Percentiles rank a stretch among this genome's conserved stretches.
Evolutionary conservation across 345 rosid genomes (phyloP).

Genomic region (Euclidium syriacum): DNA sequence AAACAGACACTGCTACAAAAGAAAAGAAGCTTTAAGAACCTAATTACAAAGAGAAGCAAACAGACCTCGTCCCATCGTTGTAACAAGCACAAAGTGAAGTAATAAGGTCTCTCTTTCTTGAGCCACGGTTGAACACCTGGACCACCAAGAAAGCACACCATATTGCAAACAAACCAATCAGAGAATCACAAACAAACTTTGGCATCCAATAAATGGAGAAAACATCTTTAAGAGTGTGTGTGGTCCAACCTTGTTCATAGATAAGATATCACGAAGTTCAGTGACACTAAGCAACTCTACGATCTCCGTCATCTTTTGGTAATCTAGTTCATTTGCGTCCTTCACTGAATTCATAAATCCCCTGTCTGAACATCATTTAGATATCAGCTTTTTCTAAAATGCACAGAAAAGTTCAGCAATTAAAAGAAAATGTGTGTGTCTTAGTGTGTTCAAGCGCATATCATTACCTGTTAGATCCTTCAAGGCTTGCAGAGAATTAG

Average conservation of each 20-base stretch:
- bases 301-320: constrained; percentile 45
- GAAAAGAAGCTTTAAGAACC: not conserved
- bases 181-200: not conserved
- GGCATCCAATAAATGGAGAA: not conserved
- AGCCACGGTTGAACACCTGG: constrained; percentile 44
- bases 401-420: not conserved
- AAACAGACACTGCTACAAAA: not conserved
- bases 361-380: constrained; percentile 37
- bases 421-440: not conserved
- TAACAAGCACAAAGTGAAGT: constrained; percentile 48
- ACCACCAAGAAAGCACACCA: constrained; percentile 21
- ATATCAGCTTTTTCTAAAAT: constrained; percentile 11
- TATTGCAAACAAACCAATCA: constrained; percentile 5
- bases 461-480: constrained; percentile 54
- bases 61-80: constrained; percentile 51
- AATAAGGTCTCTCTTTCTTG: constrained; percentile 67
- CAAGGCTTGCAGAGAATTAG: constrained; percentile 48
- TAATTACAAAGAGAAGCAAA: constrained; percentile 1
- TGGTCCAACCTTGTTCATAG: constrained; percentile 51
- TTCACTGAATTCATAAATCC: constrained; percentile 46
- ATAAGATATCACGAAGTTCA: constrained; percentile 67
- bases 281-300: constrained; percentile 47
- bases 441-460: not conserved
- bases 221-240: not conserved
- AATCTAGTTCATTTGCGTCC: constrained; percentile 35